Conservation (phyloP, 371 early-diverging fungal species). For the Actinomucor elegans region DNA sequence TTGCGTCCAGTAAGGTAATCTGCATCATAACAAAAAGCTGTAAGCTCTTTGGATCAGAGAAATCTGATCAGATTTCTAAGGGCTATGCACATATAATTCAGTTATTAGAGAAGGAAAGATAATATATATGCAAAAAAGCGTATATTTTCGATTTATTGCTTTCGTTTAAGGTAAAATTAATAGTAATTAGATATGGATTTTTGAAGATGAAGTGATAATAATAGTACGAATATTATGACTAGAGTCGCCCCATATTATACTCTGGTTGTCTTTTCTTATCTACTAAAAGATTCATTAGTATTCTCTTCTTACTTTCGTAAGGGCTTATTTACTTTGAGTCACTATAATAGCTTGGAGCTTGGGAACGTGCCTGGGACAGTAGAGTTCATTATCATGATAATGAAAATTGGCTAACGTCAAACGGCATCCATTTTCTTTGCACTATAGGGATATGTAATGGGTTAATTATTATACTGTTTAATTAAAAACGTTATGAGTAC, state of each 20-base stretch:
- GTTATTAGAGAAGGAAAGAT: too few species aligned
- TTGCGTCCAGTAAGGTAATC: too few species aligned
- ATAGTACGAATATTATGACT: neutral
- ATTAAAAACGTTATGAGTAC: neutral
- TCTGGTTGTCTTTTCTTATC: neutral
- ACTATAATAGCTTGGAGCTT: slow-evolving; percentile 35
- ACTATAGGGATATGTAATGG: slow-evolving; percentile 14
- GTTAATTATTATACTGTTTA: neutral
- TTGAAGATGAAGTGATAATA: too few species aligned
- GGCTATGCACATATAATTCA: too few species aligned
- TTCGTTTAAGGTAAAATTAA: too few species aligned
- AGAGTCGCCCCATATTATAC: neutral
- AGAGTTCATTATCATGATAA: slow-evolving; percentile 29
- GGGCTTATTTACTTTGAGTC: neutral
- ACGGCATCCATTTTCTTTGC: slow-evolving; percentile 38
- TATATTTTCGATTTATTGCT: too few species aligned
- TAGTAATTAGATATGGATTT: too few species aligned
- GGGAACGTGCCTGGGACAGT: slow-evolving; percentile 44
- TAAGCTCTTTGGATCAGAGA: too few species aligned
- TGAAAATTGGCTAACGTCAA: slow-evolving; percentile 40
- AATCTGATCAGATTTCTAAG: too few species aligned
- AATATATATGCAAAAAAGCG: too few species aligned
- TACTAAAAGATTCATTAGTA: neutral
- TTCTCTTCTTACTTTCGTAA: neutral
- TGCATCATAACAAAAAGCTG: too few species aligned